Percentiles rank a stretch among this genome's conserved stretches.
phyloP scores from a whole-genome alignment of 179 eudicot genomes.

The Drosera spatulata region DNA sequence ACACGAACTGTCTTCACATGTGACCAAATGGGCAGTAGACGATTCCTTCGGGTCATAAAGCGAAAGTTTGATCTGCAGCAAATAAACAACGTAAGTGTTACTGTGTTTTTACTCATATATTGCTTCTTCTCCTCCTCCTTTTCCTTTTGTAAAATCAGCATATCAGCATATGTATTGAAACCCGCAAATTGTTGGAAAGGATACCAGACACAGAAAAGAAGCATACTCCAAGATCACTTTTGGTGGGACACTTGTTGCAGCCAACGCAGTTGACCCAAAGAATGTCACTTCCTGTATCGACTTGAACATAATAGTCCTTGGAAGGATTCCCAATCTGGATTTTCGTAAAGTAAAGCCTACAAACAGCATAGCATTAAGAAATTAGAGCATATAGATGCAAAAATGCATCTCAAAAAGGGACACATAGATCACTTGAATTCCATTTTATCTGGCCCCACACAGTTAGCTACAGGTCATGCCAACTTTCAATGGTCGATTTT shows the following conservation, averaged over 20 bases:
- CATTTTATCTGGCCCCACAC: no score
- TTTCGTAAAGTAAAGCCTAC: slow-evolving; percentile 76
- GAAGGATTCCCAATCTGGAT: slow-evolving; percentile 74
- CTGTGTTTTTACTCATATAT: not conserved
- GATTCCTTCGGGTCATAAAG: slow-evolving; percentile 60
- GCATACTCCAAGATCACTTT: slow-evolving; percentile 68
- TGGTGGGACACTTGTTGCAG: slow-evolving; percentile 61
- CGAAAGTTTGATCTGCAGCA: slow-evolving; percentile 45
- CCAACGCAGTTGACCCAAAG: slow-evolving; percentile 87
- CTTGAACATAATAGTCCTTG: slow-evolving; percentile 63
- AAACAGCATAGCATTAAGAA: not conserved
- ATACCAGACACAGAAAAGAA: slow-evolving; percentile 16
- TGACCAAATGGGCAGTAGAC: slow-evolving; percentile 28
- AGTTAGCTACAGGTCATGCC: no score
- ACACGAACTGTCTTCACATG: slow-evolving; percentile 60
- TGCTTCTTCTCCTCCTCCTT: no score
- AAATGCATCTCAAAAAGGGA: slow-evolving; percentile 2
- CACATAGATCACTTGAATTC: not conserved
- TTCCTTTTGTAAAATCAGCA: not conserved
- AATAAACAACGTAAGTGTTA: slow-evolving; percentile 1
- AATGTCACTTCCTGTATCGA: slow-evolving; percentile 94
- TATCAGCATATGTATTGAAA: slow-evolving; percentile 1
- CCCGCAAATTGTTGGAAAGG: slow-evolving; percentile 9
- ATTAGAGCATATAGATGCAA: slow-evolving; percentile 1
- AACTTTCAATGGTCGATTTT: no score